These are phyloP conservation scores for Aspergillus cejpii DNA, from an alignment of 2,329 filamentous ascomycete genomes.

Conservation along the genomic window DNA sequence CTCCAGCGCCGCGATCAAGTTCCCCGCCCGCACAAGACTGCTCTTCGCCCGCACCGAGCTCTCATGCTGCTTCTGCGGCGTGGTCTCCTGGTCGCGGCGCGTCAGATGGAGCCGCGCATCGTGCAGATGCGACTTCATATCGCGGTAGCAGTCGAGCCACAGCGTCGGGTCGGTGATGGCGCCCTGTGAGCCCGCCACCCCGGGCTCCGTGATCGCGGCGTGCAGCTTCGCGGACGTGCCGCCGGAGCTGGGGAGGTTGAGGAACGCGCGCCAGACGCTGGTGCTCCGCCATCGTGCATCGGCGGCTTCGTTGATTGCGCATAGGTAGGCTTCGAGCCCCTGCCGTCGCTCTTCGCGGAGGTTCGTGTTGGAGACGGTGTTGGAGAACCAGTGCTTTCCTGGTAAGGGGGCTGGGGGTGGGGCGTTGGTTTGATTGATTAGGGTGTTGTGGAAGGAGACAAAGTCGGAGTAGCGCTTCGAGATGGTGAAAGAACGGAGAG, in stretches of 20 bases:
- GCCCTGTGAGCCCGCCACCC: conserved; percentile 18
- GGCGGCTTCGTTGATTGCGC: conserved; percentile 50
- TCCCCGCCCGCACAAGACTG: conserved; percentile 51
- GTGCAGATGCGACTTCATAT: conserved; percentile 56
- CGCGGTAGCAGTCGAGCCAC: conserved; percentile 57
- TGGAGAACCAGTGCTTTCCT: conserved; percentile 55
- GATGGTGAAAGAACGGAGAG: conserved; percentile 53
- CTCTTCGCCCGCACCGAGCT: conserved; percentile 57
- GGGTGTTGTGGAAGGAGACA: conserved; percentile 46
- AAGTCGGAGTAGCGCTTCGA: conserved; percentile 62
- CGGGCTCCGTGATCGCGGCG: conserved; percentile 38
- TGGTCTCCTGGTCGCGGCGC: conserved; percentile 52
- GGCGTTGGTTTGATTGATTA: conserved; percentile 46
- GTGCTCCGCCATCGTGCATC: conserved; percentile 54
- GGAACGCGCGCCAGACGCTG: conserved; percentile 52
- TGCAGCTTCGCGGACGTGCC: conserved; percentile 38
- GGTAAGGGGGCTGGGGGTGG: conserved; percentile 52
- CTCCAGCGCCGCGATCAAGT: conserved; percentile 51
- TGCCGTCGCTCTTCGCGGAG: conserved; percentile 53
- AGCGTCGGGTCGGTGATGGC: conserved; percentile 48
- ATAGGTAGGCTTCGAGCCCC: conserved; percentile 53
- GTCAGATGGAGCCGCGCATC: conserved; percentile 55
- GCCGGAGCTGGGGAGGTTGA: conserved; percentile 48
- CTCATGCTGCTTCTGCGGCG: conserved; percentile 55
- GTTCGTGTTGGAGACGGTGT: conserved; percentile 50